Evolutionary conservation across 2,329 filamentous ascomycete species (phyloP).

Genomic region (Fusarium proliferatum): DNA sequence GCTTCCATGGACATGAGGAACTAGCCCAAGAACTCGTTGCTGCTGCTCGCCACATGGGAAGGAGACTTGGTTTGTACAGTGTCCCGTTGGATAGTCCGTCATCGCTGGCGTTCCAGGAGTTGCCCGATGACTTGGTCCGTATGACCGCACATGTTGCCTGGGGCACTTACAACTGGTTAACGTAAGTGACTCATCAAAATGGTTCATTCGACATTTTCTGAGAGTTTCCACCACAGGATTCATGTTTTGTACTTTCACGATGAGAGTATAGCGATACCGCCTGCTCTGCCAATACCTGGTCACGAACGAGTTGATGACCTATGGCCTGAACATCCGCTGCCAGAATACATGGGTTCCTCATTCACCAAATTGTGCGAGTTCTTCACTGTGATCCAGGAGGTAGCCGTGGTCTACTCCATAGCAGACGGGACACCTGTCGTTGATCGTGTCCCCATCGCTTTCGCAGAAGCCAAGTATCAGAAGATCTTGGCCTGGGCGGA

Average conservation of each 20-base stretch:
- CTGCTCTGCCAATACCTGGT: background rate
- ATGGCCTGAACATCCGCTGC: background rate
- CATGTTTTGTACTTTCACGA: background rate
- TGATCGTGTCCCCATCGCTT: background rate
- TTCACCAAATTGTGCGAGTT: background rate
- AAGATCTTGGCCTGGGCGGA: background rate
- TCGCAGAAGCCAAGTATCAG: constrained; percentile 7
- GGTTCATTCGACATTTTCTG: background rate
- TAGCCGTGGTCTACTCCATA: background rate
- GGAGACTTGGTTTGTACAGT: background rate
- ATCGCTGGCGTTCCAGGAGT: background rate
- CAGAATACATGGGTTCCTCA: background rate
- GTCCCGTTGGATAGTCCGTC: background rate
- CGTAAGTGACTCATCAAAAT: background rate
- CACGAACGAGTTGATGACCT: background rate
- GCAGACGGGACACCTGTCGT: rapidly evolving
- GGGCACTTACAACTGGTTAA: background rate
- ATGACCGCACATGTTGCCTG: constrained; percentile 2
- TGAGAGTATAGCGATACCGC: background rate
- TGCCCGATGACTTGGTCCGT: background rate
- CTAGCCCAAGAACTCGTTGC: background rate
- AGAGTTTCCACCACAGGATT: background rate
- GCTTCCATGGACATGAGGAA: background rate
- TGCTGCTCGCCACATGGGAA: background rate
- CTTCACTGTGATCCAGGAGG: background rate